Evolutionary conservation across 345 rosid species (phyloP), one percentile per base, ranked within the genome.

Genomic region (Gossypium ekmanianum): DNA sequence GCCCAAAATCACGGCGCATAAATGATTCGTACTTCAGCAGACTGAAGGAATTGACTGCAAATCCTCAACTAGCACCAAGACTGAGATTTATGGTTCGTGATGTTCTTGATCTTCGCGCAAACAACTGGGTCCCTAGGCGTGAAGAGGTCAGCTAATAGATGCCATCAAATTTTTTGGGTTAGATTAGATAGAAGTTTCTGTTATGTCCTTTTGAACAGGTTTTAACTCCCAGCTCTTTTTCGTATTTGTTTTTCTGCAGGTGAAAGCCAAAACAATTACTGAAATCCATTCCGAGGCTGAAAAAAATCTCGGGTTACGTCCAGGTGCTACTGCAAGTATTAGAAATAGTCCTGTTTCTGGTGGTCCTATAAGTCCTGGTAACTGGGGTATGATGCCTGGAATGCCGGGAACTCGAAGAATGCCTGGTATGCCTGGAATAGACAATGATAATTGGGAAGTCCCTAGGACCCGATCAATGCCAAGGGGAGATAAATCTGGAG

Each of bases 321-420:
- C 97, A 0, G 98, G 98, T 86, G 91, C 97, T 45, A 87, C 94
- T 58, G 90, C 95, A 13, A 83, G 89, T 78, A 91, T 92, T 65
- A 91, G 97, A 82, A 92, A 72, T 78, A 85, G 80, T 22, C 86
- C 87, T 39, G 82, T 79, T 82, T 79, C 91, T 78, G 83, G 83
- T 14, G 80, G 87, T 63, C 80, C 89, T 24, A 89, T 86, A 78
- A 77, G 73, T 75, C 77, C 87, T 76, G 98, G 98, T 66, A 52
- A 87, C 0, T 97, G 98, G 14, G 98, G 98, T 44, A 77, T 95
- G 98, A 95, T 95, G 99, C 98, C 99, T 64, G 98, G 99, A 76
- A 91, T 91, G 96, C 99, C 96, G 2, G 97, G 98, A 68, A 68
- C 84, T 16, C 87, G 96, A 76, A 93, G 89, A 85, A 95, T 95